A percentile compares a stretch with the other conserved stretches of the same genome.
Evolutionary conservation across 2,329 filamentous ascomycete species (phyloP).

Genomic region (Colletotrichum musicola): DNA sequence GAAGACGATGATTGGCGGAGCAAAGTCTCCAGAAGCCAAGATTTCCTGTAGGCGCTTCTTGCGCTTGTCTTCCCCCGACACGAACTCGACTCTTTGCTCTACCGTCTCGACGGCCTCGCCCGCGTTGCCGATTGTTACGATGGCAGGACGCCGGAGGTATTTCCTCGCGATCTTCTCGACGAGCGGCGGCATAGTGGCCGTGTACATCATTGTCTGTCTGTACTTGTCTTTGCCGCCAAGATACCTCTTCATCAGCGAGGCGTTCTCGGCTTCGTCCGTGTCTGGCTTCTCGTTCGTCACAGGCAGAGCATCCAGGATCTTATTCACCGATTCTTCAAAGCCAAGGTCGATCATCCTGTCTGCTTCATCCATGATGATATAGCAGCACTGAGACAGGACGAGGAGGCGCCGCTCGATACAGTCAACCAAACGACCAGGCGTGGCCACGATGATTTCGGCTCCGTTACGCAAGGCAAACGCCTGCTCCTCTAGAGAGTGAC

Average conservation of each 20-base stretch:
- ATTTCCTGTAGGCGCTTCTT: slow-evolving; percentile 97
- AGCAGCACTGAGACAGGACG: slow-evolving; percentile 95
- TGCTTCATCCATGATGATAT: slow-evolving; percentile 99
- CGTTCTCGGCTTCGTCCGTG: slow-evolving; percentile 89
- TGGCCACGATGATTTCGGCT: slow-evolving; percentile 98
- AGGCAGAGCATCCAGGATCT: slow-evolving; percentile 94
- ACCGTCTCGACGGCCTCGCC: slow-evolving; percentile 98
- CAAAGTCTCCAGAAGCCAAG: slow-evolving; percentile 82
- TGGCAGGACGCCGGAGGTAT: slow-evolving; percentile 92
- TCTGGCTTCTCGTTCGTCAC: slow-evolving; percentile 96
- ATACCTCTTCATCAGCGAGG: slow-evolving; percentile 84
- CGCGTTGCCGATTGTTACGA: slow-evolving; percentile 92
- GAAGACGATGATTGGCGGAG: slow-evolving; percentile 95
- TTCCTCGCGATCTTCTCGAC: slow-evolving; percentile 98
- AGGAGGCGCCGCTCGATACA: slow-evolving; percentile 94
- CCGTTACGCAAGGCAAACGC: slow-evolving; percentile 90
- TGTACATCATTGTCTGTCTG: slow-evolving; percentile 99
- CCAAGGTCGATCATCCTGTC: slow-evolving; percentile 99
- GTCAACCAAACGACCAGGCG: slow-evolving; percentile 94
- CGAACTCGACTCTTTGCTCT: slow-evolving; percentile 94
- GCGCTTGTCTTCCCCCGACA: slow-evolving; percentile 91
- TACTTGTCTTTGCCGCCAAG: slow-evolving; percentile 83
- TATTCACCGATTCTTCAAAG: slow-evolving; percentile 97
- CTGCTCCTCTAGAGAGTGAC: slow-evolving; percentile 94
- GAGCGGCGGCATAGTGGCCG: slow-evolving; percentile 93